phyloP scores from a whole-genome alignment of 805 yeast species.

The Scheffersomyces coipomensis region DNA sequence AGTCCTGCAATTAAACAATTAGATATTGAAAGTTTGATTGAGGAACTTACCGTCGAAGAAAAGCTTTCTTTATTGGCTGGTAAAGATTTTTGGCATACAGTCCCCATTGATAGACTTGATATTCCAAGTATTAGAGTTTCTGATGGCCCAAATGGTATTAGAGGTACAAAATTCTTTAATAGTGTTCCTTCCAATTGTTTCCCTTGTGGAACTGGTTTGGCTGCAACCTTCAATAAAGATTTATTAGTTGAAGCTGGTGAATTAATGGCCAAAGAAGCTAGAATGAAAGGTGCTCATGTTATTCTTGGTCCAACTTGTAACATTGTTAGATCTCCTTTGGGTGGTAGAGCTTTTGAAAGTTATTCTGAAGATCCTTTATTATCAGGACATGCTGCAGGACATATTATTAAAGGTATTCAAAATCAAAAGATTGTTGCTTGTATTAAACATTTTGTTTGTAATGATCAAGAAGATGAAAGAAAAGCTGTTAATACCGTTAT shows the following conservation, averaged over 20 bases:
- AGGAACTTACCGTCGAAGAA: constrained; percentile 26
- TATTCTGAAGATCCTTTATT: constrained; percentile 60
- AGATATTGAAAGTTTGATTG: constrained; percentile 27
- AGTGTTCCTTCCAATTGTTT: constrained; percentile 56
- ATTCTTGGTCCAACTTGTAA: constrained; percentile 42
- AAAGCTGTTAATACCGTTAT: constrained; percentile 46
- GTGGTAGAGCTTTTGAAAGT: constrained; percentile 64
- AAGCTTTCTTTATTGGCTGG: constrained; percentile 38
- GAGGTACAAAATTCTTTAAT: constrained; percentile 58
- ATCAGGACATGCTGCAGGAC: constrained; percentile 45
- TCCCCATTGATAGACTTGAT: constrained; percentile 34
- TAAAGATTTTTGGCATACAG: constrained; percentile 51
- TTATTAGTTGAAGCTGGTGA: constrained; percentile 48
- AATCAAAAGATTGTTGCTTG: constrained; percentile 50
- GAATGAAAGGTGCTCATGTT: constrained; percentile 48
- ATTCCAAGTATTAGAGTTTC: constrained; percentile 47
- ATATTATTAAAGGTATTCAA: constrained; percentile 56
- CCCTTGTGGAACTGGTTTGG: constrained; percentile 63
- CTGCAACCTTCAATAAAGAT: constrained; percentile 53
- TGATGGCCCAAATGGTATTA: constrained; percentile 66
- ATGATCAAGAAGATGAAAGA: constrained; percentile 61
- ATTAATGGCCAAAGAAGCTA: constrained; percentile 54
- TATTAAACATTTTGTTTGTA: constrained; percentile 61
- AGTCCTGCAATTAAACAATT: constrained; percentile 8
- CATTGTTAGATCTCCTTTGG: constrained; percentile 58